Percentiles rank a stretch among this genome's conserved stretches.
Conservation (phyloP, 179 eudicot genomes). For the Beta corolliflora region DNA sequence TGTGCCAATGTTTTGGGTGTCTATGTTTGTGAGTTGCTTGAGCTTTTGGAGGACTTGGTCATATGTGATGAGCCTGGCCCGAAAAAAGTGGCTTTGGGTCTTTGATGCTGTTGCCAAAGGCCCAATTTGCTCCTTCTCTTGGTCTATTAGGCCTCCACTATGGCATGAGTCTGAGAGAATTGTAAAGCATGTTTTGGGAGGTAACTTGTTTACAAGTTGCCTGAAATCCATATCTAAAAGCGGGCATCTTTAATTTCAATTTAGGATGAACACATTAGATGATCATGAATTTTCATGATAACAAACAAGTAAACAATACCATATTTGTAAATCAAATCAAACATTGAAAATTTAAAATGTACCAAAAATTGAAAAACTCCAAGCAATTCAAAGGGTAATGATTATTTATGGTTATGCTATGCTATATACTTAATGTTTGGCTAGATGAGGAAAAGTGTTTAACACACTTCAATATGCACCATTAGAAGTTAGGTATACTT, state of each 20-base stretch:
- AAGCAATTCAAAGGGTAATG: too few relatives aligned
- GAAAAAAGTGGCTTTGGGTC: constrained; percentile 1
- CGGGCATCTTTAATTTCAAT: background rate
- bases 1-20: constrained; percentile 41
- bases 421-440: too few relatives aligned
- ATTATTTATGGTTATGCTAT: too few relatives aligned
- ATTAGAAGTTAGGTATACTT: too few relatives aligned
- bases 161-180: constrained; percentile 77
- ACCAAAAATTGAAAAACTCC: too few relatives aligned
- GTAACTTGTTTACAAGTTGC: constrained; percentile 55
- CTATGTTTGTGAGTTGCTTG: constrained; percentile 39
- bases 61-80: constrained; percentile 30
- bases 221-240: constrained; percentile 60
- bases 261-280: too few relatives aligned
- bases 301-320: too few relatives aligned
- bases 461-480: too few relatives aligned
- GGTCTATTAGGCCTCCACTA: constrained; percentile 75
- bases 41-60: constrained; percentile 45
- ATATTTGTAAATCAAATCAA: too few relatives aligned
- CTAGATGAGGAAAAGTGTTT: too few relatives aligned
- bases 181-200: constrained; percentile 55
- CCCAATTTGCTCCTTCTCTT: constrained; percentile 73
- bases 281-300: too few relatives aligned
- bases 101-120: constrained; percentile 29
- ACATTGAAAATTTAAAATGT: too few relatives aligned